Evolutionary conservation across 1,284 basidiomycete genomes (phyloP), one percentile per base, ranked within the genome.

Genomic region (Taiwanofungus camphoratus): DNA sequence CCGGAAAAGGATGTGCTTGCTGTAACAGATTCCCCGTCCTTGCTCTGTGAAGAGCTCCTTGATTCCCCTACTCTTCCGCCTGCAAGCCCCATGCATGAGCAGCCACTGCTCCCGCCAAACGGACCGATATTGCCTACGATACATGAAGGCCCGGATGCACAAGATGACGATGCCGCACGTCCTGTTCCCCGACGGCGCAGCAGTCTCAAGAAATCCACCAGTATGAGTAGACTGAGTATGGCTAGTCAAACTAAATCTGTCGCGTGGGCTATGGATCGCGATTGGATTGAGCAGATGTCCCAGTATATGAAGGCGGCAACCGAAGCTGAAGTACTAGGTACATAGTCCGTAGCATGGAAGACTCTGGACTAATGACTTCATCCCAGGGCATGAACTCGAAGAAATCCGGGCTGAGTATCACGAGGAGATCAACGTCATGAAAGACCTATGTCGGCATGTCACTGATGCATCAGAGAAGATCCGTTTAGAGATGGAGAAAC

Each of bases 231-330:
- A 33, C 56, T 71, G 41, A 82, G 77, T 50, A 64, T 72, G 38
- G 70, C 67, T 27, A 76, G 79, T 49, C 65, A 77, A 24, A 62
- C 65, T n/a, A 85, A 85, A 64, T 74, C 76, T 6, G 82, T 85
- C 6, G 80, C 82, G 26, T 85, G 82, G 82, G 82, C 82, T 23
- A 82, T 82, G 64, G 73, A 79, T 44, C 69, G 67, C 15, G 78
- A 79, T 44, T 70, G 76, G 64, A 66, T 71, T 27, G 70, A 71
- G 8, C 77, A 79, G 51, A 66, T 81, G 49, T 66, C 68, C 21
- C 73, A 73, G 52, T 81, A 78, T 54, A 67, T 74, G 16, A 66
- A 71, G 46, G 70, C 71, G 15, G 68, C 73, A 19, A 71, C 69
- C 42, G 72, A 77, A 50, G 72, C 73, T 2, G 76, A 81, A 43